phyloP scores from a whole-genome alignment of 2,329 filamentous ascomycete genomes.

The Fusarium sp. region DNA sequence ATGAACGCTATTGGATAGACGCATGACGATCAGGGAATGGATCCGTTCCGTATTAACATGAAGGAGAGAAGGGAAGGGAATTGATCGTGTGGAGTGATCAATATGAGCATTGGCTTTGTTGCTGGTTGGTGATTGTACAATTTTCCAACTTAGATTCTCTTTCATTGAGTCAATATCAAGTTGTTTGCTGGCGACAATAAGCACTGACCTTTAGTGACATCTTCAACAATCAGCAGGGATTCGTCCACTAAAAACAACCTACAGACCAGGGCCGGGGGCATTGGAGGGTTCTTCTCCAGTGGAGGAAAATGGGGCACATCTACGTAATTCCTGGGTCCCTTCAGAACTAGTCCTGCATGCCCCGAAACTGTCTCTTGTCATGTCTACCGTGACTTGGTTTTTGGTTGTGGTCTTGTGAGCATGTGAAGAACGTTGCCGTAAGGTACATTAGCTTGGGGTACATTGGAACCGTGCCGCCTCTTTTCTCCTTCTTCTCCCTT shows the following conservation, averaged over 20 bases:
- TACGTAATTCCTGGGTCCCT: constrained; percentile 38
- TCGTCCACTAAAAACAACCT: background rate
- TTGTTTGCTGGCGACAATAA: constrained; percentile 1
- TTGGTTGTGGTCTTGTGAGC: constrained; percentile 38
- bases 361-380: constrained; percentile 3
- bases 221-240: constrained; percentile 16
- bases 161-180: background rate
- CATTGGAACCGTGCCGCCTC: constrained; percentile 14
- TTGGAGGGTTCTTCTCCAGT: constrained; percentile 19
- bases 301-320: constrained; percentile 31
- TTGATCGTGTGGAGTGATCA: background rate
- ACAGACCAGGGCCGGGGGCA: constrained; percentile 13
- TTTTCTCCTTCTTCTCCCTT: background rate
- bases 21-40: constrained; percentile 12
- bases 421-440: constrained; percentile 36
- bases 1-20: constrained; percentile 15
- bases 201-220: background rate
- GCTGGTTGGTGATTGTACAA: background rate
- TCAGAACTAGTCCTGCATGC: constrained; percentile 11
- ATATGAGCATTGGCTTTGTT: background rate
- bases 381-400: background rate
- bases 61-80: background rate
- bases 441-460: background rate
- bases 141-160: background rate
- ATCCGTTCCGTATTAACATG: background rate